phyloP scores from a whole-genome alignment of 2,329 filamentous ascomycete species.

The Neophaeococcomyces mojaviensis region DNA sequence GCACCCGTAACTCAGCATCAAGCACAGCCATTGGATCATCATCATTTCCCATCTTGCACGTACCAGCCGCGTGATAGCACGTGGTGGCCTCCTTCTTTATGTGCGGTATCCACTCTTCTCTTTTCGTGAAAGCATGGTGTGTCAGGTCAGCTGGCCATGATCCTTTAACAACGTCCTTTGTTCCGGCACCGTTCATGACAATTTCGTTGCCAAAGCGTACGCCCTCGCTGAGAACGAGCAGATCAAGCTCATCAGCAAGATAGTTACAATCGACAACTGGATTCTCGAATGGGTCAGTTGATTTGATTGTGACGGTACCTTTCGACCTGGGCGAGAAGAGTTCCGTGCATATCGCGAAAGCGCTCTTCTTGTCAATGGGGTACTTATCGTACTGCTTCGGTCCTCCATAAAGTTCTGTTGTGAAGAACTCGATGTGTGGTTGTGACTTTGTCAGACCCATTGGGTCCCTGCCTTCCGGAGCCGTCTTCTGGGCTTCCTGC shows the following conservation, averaged over 20 bases:
- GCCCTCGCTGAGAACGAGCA: conserved; percentile 53
- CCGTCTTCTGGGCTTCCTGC: conserved; percentile 40
- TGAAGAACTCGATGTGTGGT: conserved; percentile 57
- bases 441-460: conserved; percentile 53
- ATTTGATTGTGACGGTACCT: conserved; percentile 47
- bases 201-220: conserved; percentile 55
- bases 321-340: conserved; percentile 52
- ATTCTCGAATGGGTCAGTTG: conserved; percentile 42
- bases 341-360: conserved; percentile 52
- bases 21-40: conserved; percentile 46
- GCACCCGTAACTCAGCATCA: conserved; percentile 46
- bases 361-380: conserved; percentile 46
- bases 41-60: conserved; percentile 48
- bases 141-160: conserved; percentile 48
- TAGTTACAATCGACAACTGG: conserved; percentile 54
- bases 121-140: conserved; percentile 47
- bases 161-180: conserved; percentile 52
- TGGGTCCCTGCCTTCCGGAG: conserved; percentile 48
- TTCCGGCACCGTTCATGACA: conserved; percentile 50
- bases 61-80: conserved; percentile 53
- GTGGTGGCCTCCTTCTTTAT: conserved; percentile 55
- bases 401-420: conserved; percentile 42
- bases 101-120: conserved; percentile 52
- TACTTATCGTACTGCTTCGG: conserved; percentile 51
- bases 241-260: conserved; percentile 49